Evolutionary conservation across 495 filamentous ascomycete genomes (phyloP).

Genomic region (Podospora didyma): DNA sequence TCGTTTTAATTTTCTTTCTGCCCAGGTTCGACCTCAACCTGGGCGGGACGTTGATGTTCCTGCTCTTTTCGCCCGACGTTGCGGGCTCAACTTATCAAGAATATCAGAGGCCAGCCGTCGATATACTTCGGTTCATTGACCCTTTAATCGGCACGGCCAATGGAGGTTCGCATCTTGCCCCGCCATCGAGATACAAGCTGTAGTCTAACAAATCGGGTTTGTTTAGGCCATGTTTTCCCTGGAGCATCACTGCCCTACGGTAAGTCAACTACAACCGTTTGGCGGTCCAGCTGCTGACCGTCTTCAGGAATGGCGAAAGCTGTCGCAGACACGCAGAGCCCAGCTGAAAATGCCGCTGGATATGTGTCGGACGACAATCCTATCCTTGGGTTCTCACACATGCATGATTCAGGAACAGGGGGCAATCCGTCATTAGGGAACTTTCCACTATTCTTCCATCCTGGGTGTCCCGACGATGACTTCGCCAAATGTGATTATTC

Average conservation of each 20-base stretch:
- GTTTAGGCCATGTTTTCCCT: slow-evolving; percentile 61
- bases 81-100: slow-evolving; percentile 7
- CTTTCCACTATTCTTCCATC: slow-evolving; percentile 68
- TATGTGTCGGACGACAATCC: slow-evolving; percentile 57
- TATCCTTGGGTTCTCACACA: slow-evolving; percentile 53
- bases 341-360: slow-evolving; percentile 61
- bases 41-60: slow-evolving; percentile 14
- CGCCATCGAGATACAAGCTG: background rate
- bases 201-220: background rate
- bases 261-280: slow-evolving; percentile 11
- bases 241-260: slow-evolving; percentile 69
- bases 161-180: slow-evolving; percentile 39
- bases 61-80: slow-evolving; percentile 24
- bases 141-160: slow-evolving; percentile 60
- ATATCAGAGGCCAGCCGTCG: slow-evolving; percentile 11
- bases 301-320: slow-evolving; percentile 60
- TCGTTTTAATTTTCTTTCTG: slow-evolving; percentile 27
- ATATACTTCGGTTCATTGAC: slow-evolving; percentile 43
- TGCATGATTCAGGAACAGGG: slow-evolving; percentile 62
- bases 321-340: slow-evolving; percentile 54
- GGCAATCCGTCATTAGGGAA: slow-evolving; percentile 67
- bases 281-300: slow-evolving; percentile 9
- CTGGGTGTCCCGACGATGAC: slow-evolving; percentile 61
- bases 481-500: slow-evolving; percentile 58
- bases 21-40: slow-evolving; percentile 18